Evolutionary conservation across 2,329 filamentous ascomycete genomes (phyloP).

Genomic region (Pseudogymnoascus sp.): DNA sequence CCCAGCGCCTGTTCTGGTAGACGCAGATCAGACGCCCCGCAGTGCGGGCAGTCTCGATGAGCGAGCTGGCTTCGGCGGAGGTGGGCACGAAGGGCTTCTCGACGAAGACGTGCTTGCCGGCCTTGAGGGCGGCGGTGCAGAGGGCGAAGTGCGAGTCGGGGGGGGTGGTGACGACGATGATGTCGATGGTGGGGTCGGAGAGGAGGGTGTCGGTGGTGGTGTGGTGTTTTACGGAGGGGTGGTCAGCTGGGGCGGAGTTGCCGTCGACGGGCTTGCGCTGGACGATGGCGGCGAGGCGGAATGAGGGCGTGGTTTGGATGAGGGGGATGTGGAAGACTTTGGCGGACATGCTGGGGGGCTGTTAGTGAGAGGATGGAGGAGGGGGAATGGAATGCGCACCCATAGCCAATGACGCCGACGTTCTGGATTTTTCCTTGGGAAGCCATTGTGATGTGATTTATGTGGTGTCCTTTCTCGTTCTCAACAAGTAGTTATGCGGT

Average conservation of each 20-base stretch:
- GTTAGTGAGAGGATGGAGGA: slow-evolving; percentile 12
- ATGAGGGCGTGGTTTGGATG: slow-evolving; percentile 52
- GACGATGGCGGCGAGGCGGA: slow-evolving; percentile 66
- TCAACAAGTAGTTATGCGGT: background rate
- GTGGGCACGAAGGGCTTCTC: slow-evolving; percentile 80
- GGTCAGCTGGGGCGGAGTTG: slow-evolving; percentile 60
- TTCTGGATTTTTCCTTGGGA: slow-evolving; percentile 37
- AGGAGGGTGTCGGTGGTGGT: slow-evolving; percentile 54
- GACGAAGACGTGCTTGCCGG: slow-evolving; percentile 69
- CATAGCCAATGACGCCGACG: slow-evolving; percentile 52
- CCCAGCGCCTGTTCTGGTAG: slow-evolving; percentile 54
- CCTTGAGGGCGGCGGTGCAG: slow-evolving; percentile 54
- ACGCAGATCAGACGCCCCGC: slow-evolving; percentile 36
- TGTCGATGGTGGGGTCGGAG: slow-evolving; percentile 55
- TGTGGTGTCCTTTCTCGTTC: background rate
- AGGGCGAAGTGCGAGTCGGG: slow-evolving; percentile 63
- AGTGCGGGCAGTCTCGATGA: slow-evolving; percentile 37
- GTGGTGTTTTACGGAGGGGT: slow-evolving; percentile 57
- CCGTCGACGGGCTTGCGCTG: slow-evolving; percentile 59
- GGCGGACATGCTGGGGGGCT: slow-evolving; percentile 43
- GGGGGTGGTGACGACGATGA: slow-evolving; percentile 64
- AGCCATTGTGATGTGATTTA: slow-evolving; percentile 17
- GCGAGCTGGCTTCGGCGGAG: slow-evolving; percentile 54
- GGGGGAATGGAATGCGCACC: slow-evolving; percentile 17
- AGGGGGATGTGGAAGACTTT: slow-evolving; percentile 83